These are phyloP conservation scores for Diaporthe helianthi DNA, from an alignment of 2,329 filamentous ascomycete species.

Conservation along the genomic window DNA sequence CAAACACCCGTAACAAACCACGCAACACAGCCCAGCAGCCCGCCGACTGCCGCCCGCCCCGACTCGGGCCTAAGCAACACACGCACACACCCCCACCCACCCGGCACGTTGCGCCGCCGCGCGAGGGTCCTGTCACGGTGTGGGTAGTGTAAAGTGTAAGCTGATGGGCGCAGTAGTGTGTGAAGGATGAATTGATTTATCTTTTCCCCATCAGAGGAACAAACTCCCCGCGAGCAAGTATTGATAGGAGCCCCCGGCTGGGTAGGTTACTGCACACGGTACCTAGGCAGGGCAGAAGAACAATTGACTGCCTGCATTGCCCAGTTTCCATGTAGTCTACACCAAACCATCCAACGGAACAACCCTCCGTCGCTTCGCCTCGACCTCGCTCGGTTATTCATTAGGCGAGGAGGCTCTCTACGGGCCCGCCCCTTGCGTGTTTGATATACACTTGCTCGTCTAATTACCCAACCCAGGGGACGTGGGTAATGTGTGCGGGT, in stretches of 20 bases:
- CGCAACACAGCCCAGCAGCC: background rate
- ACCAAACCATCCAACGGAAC: no score
- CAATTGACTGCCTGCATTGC: slow-evolving; percentile 10
- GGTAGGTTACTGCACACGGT: no score
- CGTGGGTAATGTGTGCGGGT: background rate
- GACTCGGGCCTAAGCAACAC: background rate
- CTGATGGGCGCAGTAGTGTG: slow-evolving; percentile 15
- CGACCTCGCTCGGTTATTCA: background rate
- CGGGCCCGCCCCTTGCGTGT: slow-evolving; percentile 1
- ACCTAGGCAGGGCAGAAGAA: background rate
- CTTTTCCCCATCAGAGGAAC: no score
- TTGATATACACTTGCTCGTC: background rate
- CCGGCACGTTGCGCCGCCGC: slow-evolving; percentile 1
- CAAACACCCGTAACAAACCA: background rate
- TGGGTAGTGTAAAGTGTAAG: background rate
- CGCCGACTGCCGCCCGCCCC: background rate
- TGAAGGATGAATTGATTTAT: background rate
- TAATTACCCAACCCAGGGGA: background rate
- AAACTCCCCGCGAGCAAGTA: background rate
- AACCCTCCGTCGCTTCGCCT: background rate
- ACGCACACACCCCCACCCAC: background rate
- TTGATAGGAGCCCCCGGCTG: background rate
- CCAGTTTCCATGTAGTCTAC: no score
- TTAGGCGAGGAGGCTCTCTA: slow-evolving; percentile 1
- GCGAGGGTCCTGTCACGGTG: background rate